Evolutionary conservation across 2,329 filamentous ascomycete species (phyloP), one percentile per base, ranked within the genome.

Genomic region (Clarireedia homoeocarpa): DNA sequence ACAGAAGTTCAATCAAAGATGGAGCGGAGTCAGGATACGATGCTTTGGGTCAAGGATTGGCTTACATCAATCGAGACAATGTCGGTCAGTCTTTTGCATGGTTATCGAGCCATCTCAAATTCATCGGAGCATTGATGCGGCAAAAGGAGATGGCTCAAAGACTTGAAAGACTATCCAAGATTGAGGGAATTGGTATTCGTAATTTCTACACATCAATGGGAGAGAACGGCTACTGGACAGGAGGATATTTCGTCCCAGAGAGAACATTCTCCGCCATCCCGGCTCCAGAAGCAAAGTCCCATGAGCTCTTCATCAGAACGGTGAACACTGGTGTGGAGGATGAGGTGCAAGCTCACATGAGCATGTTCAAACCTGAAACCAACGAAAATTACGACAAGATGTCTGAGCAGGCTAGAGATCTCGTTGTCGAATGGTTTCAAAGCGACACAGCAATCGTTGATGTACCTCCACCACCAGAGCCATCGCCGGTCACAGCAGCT

Each of bases 41-140:
- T 45, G 48, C 48, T 34, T 72, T 77, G 49, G 68, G 75, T 24
- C 59, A 81, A 58, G 79, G 77, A 2, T 71, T 81, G 7, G 78
- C 78, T 10, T 82, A 82, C 60, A 74, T 82, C 66, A 82, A 81
- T 66, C 73, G 77, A 6, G 78, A 79, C 14, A 81, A 78, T 44
- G 78, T 82, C 2, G 84, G 84, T 2, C 79, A 83, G 54, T 88
- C 89, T 1, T 86, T 89, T 62, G 80, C 78, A 17, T 95, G 89
- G 84, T 82, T 91, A 4, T 84, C 85, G 0, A 88, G 86, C 15
- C 91, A 96, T 70, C 81, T 95, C 51, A 88, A 89, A 38, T 96
- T 95, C 65, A 86, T 95, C 1, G 89, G 89, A 0, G 85, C 88
- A 47, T 77, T 96, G 2, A 79, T 90, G 62, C 85, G 87, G 53